A percentile compares a stretch with the other conserved stretches of the same genome.
Conservation (phyloP, 2,329 filamentous ascomycete genomes). For the Thielaviopsis ethacetica region DNA sequence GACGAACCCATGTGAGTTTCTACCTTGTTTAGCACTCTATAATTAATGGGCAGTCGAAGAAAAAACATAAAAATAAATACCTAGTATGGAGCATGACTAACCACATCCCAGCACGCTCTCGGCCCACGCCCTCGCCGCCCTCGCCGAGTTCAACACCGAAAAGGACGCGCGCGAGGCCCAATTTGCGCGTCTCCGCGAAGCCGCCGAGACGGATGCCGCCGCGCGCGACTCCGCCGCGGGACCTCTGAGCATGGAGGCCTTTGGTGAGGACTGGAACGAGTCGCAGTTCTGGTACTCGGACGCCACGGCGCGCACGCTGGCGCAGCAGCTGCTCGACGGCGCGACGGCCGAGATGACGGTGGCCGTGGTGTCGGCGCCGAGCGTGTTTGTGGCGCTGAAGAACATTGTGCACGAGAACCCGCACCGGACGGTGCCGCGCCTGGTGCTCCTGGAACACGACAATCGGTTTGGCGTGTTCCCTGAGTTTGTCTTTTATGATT, state of each 20-base stretch:
- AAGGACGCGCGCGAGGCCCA: conserved; percentile 47
- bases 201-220: conserved; percentile 22
- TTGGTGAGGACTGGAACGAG: conserved; percentile 69
- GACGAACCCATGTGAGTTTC: conserved; percentile 33
- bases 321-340: conserved; percentile 47
- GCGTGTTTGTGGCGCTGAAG: conserved; percentile 60
- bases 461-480: conserved; percentile 56
- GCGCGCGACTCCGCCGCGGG: conserved; percentile 5
- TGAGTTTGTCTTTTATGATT: conserved; percentile 63
- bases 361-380: conserved; percentile 58
- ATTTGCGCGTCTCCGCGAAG: conserved; percentile 50
- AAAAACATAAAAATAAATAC: neutral
- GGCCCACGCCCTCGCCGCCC: conserved; percentile 46
- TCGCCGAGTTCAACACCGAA: conserved; percentile 59
- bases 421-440: conserved; percentile 27
- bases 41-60: too few relatives aligned
- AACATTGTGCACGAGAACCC: conserved; percentile 34
- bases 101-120: conserved; percentile 39
- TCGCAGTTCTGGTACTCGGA: conserved; percentile 75
- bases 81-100: neutral
- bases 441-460: conserved; percentile 60
- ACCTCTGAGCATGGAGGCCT: conserved; percentile 46
- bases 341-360: conserved; percentile 41
- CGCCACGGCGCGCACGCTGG: conserved; percentile 48
- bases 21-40: too few relatives aligned